A percentile compares a stretch with the other conserved stretches of the same genome.
phyloP scores from a whole-genome alignment of 2,329 filamentous ascomycete genomes.

The Hypocreales sp. region DNA sequence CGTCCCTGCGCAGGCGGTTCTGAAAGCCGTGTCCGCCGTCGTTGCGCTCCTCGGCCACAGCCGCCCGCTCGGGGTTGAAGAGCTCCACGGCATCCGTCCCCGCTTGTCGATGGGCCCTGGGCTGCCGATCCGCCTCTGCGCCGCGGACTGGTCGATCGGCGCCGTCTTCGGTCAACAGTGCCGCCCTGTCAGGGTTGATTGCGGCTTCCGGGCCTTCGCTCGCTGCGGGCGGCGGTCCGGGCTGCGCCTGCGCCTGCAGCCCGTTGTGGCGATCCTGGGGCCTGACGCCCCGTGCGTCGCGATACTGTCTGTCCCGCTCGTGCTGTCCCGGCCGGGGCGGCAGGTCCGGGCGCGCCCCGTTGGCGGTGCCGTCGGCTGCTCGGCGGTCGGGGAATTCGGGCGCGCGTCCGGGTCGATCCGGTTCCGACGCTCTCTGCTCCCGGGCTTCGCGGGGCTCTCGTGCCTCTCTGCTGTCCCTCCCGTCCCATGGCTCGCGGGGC shows the following conservation, averaged over 20 bases:
- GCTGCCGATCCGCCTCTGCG: slow-evolving; percentile 13
- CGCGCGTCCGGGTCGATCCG: slow-evolving; percentile 22
- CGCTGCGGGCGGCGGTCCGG: slow-evolving; percentile 9
- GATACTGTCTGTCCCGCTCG: slow-evolving; percentile 24
- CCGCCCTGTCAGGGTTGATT: slow-evolving; percentile 40
- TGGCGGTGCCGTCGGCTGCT: slow-evolving; percentile 16
- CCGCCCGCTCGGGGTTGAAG: slow-evolving; percentile 33
- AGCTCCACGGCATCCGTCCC: slow-evolving; percentile 16
- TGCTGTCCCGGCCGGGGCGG: slow-evolving; percentile 22
- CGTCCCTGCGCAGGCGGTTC: slow-evolving; percentile 25
- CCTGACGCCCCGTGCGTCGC: slow-evolving; percentile 13
- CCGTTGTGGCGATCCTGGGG: slow-evolving; percentile 14
- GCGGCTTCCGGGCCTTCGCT: slow-evolving; percentile 22
- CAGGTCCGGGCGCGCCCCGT: slow-evolving; percentile 12
- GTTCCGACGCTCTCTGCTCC: slow-evolving; percentile 21
- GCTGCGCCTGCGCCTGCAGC: slow-evolving; percentile 11
- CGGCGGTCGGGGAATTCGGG: slow-evolving; percentile 30
- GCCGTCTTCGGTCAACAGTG: slow-evolving; percentile 25
- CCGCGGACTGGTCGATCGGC: slow-evolving; percentile 11
- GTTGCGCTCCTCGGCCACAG: slow-evolving; percentile 23
- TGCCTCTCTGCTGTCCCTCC: slow-evolving; percentile 22
- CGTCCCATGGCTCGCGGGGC: slow-evolving; percentile 18
- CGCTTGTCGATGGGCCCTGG: slow-evolving; percentile 12
- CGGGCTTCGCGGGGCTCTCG: slow-evolving; percentile 20
- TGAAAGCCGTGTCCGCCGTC: slow-evolving; percentile 12